These are phyloP conservation scores for Cryptosporidium tyzzeri DNA, from an alignment of 169 alveolate species.

Conservation along the genomic window DNA sequence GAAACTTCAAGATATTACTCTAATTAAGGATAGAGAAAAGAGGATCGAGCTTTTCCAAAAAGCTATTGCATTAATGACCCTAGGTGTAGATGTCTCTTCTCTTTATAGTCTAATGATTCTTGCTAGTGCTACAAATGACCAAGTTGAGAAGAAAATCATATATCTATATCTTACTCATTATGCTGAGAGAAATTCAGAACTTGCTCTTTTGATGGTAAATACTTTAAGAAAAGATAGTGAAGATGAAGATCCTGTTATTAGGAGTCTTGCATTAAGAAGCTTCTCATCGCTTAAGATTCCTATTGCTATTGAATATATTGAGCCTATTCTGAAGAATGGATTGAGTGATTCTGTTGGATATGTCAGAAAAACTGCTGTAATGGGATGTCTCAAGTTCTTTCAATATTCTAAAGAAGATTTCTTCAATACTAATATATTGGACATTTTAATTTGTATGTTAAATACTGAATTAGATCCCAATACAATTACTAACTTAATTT, in stretches of 20 bases:
- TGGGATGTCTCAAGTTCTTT: conserved; percentile 91
- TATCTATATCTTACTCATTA: conserved; percentile 95
- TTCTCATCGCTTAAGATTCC: conserved; percentile 94
- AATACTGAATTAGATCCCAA: conserved; percentile 89
- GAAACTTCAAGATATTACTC: conserved; percentile 82
- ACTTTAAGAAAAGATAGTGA: conserved; percentile 96
- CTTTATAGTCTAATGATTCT: conserved; percentile 97
- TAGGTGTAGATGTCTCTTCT: conserved; percentile 97
- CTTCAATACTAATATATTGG: conserved; percentile 74
- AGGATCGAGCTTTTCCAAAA: conserved; percentile 91
- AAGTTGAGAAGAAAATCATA: conserved; percentile 98
- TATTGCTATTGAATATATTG: conserved; percentile 90
- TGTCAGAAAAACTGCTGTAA: conserved; percentile 96
- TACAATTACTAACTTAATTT: conserved; percentile 90
- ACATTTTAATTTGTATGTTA: conserved; percentile 78
- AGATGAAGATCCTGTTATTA: conserved; percentile 95
- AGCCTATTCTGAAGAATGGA: conserved; percentile 90
- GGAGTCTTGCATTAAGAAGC: conserved; percentile 97
- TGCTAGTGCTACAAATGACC: conserved; percentile 96
- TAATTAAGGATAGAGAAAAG: conserved; percentile 87
- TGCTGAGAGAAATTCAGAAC: conserved; percentile 94
- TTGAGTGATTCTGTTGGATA: conserved; percentile 93
- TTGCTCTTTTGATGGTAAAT: conserved; percentile 97
- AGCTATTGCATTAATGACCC: conserved; percentile 89
- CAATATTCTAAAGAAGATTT: conserved; percentile 74